Evolutionary conservation across 305 asterid genomes (phyloP).

Genomic region (Rubia tinctorum): DNA sequence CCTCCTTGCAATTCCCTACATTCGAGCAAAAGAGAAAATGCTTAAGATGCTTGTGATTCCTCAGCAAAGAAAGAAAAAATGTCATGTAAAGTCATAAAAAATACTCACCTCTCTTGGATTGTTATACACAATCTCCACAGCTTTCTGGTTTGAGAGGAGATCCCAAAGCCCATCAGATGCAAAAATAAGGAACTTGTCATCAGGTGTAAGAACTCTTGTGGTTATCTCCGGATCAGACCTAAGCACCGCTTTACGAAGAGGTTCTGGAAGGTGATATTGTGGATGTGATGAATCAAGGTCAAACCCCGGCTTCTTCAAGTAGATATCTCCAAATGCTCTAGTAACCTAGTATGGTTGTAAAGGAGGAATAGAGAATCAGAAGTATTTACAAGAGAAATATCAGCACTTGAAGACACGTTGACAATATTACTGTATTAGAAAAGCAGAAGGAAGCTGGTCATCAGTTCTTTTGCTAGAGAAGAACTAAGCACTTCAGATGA

Average conservation of each 20-base stretch:
- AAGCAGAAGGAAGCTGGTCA: background rate
- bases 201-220: constrained; percentile 40
- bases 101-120: constrained; percentile 57
- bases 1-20: constrained; percentile 84
- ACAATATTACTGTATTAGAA: background rate
- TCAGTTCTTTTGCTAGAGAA: background rate
- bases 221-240: constrained; percentile 70
- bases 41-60: background rate
- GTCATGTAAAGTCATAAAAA: background rate
- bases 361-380: background rate
- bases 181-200: constrained; percentile 33
- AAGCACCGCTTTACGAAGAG: constrained; percentile 61
- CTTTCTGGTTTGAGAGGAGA: constrained; percentile 62
- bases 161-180: constrained; percentile 91
- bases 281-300: constrained; percentile 54
- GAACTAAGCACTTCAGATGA: background rate
- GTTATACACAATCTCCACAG: constrained; percentile 69
- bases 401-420: background rate
- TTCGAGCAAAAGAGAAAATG: background rate
- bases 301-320: constrained; percentile 68
- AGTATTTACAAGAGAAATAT: background rate
- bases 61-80: background rate
- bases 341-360: constrained; percentile 47
- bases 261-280: too few relatives aligned
- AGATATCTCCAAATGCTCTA: constrained; percentile 91